Base-by-base conservation (phyloP, 2,329 filamentous ascomycete genomes). In the Colletotrichum sp. region DNA sequence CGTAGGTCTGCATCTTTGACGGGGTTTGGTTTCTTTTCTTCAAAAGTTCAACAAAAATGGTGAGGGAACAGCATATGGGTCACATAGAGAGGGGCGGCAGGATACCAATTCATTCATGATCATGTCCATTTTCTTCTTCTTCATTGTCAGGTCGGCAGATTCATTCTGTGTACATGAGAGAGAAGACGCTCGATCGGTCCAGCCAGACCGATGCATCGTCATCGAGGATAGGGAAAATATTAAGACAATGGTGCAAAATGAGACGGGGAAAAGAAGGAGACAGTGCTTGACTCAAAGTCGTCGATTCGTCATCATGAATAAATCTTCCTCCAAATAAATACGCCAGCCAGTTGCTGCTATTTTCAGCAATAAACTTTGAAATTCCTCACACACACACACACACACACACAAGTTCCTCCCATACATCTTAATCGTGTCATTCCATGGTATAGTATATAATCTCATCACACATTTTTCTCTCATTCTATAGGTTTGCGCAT, bases 281-380 rank as follows among this genome's bases (percentile, higher is more conserved):
- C 16, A 38, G 31, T 33, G 38, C 2, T 34, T 18, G 47, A 72
- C 51, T 31, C 43, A 29, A 57, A 57, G 47, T 11, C 69, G 43
- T 75, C n/a, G 47, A 58, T 54, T 75, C 70, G 33, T 75, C 59
- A 69, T 75, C 70, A 33, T 75, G 24, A 73, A 21, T 33, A 27
- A 29, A 29, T 34, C 21, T 29, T 31, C 51, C 38, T n/a, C 21
- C 43, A 38, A 31, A 15, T 38, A 43, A 62, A 59, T 66, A 27
- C 43, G 55, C 62, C 62, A 51, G 47, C 34, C 18, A 31, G 29
- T 31, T 38, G 58, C 15, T 63, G 66, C 33, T 36, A 58, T 6
- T 8, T 21, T 13, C 21, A 63, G 15, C 36, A 57, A 29, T 6
- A 27, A 33, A 64, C 29, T 5, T 51, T 51, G 43, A 51, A 21